phyloP scores from a whole-genome alignment of 805 yeast genomes.

The Limtongia smithiae region DNA sequence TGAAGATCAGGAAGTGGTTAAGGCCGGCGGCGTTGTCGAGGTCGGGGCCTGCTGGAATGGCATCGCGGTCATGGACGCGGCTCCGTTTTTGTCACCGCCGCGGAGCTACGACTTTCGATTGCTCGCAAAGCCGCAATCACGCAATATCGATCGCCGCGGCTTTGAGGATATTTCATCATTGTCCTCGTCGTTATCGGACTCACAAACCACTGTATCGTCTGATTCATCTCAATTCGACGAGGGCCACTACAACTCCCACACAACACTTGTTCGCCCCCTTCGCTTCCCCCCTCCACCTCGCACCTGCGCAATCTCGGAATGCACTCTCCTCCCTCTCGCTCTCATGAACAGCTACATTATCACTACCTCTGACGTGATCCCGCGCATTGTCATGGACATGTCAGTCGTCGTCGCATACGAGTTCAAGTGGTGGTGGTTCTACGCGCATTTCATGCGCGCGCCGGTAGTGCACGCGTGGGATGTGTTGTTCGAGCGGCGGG shows the following conservation, averaged over 20 bases:
- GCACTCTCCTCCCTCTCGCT: slow-evolving; percentile 15
- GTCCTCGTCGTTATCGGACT: not conserved
- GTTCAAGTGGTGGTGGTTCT: slow-evolving; percentile 23
- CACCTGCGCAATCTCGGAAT: slow-evolving; percentile 17
- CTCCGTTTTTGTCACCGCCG: slow-evolving; percentile 20
- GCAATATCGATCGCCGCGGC: too few relatives aligned
- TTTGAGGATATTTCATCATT: too few relatives aligned
- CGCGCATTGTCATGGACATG: slow-evolving; percentile 17
- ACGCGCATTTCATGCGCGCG: slow-evolving; percentile 18
- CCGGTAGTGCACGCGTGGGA: slow-evolving; percentile 15
- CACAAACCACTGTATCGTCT: not conserved
- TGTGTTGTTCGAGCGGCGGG: slow-evolving; percentile 10
- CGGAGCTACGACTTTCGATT: slow-evolving; percentile 1
- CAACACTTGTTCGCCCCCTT: too few relatives aligned
- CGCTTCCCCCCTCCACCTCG: slow-evolving; percentile 21
- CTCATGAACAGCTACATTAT: slow-evolving; percentile 10
- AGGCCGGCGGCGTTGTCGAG: slow-evolving; percentile 8
- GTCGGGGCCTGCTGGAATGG: slow-evolving; percentile 28
- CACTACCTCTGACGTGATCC: slow-evolving; percentile 3
- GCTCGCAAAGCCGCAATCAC: too few relatives aligned
- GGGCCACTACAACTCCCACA: too few relatives aligned
- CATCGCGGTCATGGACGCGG: slow-evolving; percentile 19
- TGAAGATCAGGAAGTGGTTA: slow-evolving; percentile 3
- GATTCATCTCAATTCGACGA: not conserved
- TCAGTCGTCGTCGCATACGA: slow-evolving; percentile 19